These are phyloP conservation scores for Aspergillus caelatus DNA, from an alignment of 2,329 filamentous ascomycete species.

Conservation along the genomic window DNA sequence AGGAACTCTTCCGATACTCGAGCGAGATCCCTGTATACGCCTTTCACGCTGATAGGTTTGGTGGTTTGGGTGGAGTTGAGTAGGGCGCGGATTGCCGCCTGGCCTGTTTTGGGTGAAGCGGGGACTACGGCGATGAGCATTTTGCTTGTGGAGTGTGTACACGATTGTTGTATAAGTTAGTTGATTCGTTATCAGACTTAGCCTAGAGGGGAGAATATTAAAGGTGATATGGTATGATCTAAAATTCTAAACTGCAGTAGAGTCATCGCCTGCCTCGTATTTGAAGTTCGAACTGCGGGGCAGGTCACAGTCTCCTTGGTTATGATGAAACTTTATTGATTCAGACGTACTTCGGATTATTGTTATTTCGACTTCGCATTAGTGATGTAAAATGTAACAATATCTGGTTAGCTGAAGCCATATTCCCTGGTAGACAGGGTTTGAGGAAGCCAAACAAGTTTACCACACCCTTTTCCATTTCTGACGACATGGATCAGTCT, in stretches of 20 bases:
- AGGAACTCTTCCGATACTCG: slow-evolving; percentile 13
- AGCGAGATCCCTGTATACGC: slow-evolving; percentile 18
- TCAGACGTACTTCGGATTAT: neutral
- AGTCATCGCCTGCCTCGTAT: neutral
- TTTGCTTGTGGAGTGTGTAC: neutral
- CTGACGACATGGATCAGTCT: no score
- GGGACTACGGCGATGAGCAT: slow-evolving; percentile 20
- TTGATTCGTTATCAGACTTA: neutral
- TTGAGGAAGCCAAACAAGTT: no score
- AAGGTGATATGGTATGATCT: no score
- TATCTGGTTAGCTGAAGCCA: no score
- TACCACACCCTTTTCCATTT: no score
- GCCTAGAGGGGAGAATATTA: neutral
- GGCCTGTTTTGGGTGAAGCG: slow-evolving; percentile 17
- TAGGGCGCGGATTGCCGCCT: slow-evolving; percentile 15
- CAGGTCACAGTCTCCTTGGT: neutral
- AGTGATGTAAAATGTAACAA: neutral
- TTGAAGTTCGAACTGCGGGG: neutral
- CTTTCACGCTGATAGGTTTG: slow-evolving; percentile 4
- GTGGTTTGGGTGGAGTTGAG: slow-evolving; percentile 5
- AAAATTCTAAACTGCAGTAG: neutral
- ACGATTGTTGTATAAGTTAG: neutral
- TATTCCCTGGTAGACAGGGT: no score
- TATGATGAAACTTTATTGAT: neutral
- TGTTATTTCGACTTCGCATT: neutral